Evolutionary conservation across 345 rosid species (phyloP).

Genomic region (Citrus medica): DNA sequence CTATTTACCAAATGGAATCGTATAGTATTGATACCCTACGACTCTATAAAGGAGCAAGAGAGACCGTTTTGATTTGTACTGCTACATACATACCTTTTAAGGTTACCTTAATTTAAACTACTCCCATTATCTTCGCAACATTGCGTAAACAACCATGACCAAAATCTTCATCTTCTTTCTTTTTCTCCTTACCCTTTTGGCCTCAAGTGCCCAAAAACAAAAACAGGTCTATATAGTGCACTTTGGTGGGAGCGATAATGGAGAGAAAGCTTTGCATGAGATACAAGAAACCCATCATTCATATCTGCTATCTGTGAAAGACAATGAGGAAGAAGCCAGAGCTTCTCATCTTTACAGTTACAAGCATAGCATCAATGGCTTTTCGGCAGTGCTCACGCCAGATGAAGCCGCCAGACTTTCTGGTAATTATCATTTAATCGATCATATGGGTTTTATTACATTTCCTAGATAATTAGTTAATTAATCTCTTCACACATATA

Average conservation of each 20-base stretch:
- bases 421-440: constrained; percentile 13
- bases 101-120: constrained; percentile 16
- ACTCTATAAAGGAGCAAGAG: background rate
- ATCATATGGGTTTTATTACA: background rate
- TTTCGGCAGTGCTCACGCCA: constrained; percentile 60
- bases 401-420: constrained; percentile 70
- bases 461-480: background rate
- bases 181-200: constrained; percentile 39
- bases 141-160: constrained; percentile 19
- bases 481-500: background rate
- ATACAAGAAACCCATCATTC: constrained; percentile 67
- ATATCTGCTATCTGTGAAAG: constrained; percentile 56
- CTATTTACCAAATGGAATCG: background rate
- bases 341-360: constrained; percentile 83
- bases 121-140: constrained; percentile 10
- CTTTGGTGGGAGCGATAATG: constrained; percentile 51
- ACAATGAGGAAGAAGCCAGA: constrained; percentile 56
- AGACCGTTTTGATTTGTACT: background rate
- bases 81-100: background rate
- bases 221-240: constrained; percentile 71
- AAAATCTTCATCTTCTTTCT: constrained; percentile 25
- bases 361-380: constrained; percentile 85
- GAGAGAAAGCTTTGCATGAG: constrained; percentile 47
- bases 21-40: background rate
- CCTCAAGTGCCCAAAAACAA: constrained; percentile 38